Conservation (phyloP, 2,329 filamentous ascomycete species). For the Colletotrichum sp. region DNA sequence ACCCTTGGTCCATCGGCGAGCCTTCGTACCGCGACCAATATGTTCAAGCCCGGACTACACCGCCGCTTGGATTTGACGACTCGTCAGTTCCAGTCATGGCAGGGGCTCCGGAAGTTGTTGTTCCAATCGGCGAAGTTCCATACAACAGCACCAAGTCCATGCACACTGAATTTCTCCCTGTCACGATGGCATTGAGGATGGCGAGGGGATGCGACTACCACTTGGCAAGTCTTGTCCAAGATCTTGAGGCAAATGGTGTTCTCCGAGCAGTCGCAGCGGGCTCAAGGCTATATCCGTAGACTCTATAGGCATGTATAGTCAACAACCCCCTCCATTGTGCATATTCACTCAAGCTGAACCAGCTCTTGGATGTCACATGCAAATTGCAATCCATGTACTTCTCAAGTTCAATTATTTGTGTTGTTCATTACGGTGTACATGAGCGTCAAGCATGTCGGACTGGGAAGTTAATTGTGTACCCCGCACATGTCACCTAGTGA, state of each 20-base stretch:
- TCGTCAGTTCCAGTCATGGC: background rate
- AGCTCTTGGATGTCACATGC: background rate
- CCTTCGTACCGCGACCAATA: slow-evolving; percentile 16
- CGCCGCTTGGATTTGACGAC: background rate
- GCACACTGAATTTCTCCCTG: background rate
- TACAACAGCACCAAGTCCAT: background rate
- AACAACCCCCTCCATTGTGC: background rate
- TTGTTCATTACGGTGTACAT: background rate
- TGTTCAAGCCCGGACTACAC: background rate
- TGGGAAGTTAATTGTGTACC: background rate
- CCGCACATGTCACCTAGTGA: background rate
- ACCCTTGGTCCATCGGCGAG: background rate
- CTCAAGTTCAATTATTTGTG: background rate
- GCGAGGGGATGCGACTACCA: background rate
- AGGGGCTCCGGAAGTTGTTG: background rate
- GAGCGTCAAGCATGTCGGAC: background rate
- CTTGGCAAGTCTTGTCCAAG: background rate
- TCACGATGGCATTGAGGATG: background rate
- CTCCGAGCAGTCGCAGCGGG: background rate
- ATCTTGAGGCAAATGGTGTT: background rate
- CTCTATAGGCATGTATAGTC: background rate
- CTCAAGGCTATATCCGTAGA: background rate
- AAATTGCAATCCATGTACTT: background rate
- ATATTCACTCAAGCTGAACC: background rate
- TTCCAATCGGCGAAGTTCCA: background rate